Percentiles rank a stretch among this genome's conserved stretches.
Conservation (phyloP, 495 filamentous ascomycete species). For the Monascus purpureus region DNA sequence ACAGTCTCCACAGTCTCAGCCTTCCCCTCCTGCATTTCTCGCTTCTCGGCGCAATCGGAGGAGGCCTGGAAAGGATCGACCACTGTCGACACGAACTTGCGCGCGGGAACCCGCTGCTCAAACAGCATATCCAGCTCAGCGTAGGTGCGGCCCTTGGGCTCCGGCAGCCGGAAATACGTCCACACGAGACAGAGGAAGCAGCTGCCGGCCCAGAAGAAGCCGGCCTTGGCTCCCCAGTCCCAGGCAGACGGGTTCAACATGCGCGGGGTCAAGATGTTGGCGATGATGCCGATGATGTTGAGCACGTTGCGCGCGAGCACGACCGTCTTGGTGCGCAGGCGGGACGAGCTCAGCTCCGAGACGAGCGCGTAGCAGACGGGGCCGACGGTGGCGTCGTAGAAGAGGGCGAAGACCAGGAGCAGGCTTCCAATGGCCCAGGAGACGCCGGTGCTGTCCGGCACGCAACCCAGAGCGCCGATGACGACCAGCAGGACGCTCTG, state of each 20-base stretch:
- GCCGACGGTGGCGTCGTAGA: slow-evolving; percentile 48
- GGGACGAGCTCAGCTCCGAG: slow-evolving; percentile 43
- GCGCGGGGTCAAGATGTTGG: slow-evolving; percentile 44
- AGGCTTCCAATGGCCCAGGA: slow-evolving; percentile 43
- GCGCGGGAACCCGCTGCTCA: slow-evolving; percentile 34
- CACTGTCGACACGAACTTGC: slow-evolving; percentile 40
- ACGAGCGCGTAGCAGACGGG: slow-evolving; percentile 54
- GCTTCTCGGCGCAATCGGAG: too few relatives aligned
- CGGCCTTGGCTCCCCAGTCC: slow-evolving; percentile 47
- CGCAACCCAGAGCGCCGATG: slow-evolving; percentile 45
- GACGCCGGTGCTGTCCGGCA: slow-evolving; percentile 23
- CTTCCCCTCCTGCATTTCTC: too few relatives aligned
- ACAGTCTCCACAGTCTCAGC: too few relatives aligned
- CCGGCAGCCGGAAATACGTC: slow-evolving; percentile 47
- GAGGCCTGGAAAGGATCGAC: slow-evolving; percentile 13
- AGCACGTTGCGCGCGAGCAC: slow-evolving; percentile 42
- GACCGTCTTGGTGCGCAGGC: slow-evolving; percentile 50
- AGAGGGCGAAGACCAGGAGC: slow-evolving; percentile 43
- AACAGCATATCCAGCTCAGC: slow-evolving; percentile 50
- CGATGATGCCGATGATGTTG: slow-evolving; percentile 48
- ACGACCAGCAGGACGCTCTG: slow-evolving; percentile 43
- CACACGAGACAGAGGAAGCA: slow-evolving; percentile 46
- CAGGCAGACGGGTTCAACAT: slow-evolving; percentile 49
- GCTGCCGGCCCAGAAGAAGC: slow-evolving; percentile 49
- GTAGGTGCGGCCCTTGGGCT: slow-evolving; percentile 44